A percentile compares a stretch with the other conserved stretches of the same genome.
Evolutionary conservation across 345 rosid genomes (phyloP).

Genomic region (Eucalyptus cloeziana): DNA sequence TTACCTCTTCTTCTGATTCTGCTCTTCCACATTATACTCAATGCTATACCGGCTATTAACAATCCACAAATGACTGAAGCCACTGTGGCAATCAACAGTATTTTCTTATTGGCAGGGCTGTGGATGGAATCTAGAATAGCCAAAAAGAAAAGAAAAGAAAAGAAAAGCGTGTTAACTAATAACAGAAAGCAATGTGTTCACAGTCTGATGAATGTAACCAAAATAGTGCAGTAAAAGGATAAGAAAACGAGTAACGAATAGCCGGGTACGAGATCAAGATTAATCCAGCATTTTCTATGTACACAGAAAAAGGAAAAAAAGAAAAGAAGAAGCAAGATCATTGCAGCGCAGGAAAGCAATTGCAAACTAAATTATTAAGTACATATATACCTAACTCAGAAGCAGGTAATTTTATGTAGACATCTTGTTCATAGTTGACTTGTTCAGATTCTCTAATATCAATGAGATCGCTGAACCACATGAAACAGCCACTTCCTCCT

Average conservation of each 20-base stretch:
- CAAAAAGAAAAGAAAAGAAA: no score
- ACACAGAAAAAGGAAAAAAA: background rate
- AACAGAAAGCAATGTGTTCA: background rate
- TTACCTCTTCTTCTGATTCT: background rate
- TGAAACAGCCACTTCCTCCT: constrained; percentile 17
- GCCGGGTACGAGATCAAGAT: background rate
- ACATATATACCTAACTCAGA: background rate
- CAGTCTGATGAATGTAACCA: background rate
- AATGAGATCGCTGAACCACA: constrained; percentile 2
- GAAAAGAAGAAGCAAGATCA: background rate
- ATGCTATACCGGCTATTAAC: background rate
- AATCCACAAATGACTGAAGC: background rate
- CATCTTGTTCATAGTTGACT: background rate
- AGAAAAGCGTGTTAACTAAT: background rate
- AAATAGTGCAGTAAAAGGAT: background rate
- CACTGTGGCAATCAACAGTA: background rate
- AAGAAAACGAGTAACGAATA: background rate
- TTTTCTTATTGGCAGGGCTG: background rate
- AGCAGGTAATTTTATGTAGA: background rate
- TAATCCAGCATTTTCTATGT: background rate
- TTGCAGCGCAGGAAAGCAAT: background rate
- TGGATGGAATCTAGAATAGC: background rate
- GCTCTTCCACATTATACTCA: background rate
- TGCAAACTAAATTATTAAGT: background rate
- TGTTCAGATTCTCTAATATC: background rate